These are phyloP conservation scores for Thraustochytrium sp. DNA, from an alignment of 352 stramenopile species.

Conservation along the genomic window DNA sequence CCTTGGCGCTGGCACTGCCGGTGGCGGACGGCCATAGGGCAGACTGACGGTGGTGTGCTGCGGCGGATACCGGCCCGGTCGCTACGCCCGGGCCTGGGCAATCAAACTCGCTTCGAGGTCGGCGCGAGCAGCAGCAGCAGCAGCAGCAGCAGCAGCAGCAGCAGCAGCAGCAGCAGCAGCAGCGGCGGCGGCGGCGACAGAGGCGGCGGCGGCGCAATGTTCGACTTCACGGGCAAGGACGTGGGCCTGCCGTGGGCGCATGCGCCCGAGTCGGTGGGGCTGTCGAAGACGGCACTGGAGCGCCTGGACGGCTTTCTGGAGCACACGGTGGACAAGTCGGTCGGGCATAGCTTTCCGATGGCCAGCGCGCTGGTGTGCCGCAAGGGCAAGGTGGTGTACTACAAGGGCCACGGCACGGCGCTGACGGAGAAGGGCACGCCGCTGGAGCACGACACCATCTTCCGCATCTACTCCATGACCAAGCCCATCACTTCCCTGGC, in stretches of 20 bases:
- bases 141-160: no score
- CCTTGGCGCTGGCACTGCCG: no score
- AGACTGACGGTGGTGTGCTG: no score
- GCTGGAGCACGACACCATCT: constrained; percentile 15
- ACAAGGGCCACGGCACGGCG: background rate
- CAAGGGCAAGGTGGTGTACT: constrained; percentile 24
- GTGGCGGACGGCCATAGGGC: no score
- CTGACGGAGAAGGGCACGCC: background rate
- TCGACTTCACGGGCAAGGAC: background rate
- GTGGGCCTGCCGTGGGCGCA: constrained; percentile 18
- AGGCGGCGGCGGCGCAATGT: no score
- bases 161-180: no score
- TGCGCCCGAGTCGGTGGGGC: background rate
- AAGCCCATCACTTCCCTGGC: constrained; percentile 39
- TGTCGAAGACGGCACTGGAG: background rate
- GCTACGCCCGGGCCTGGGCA: no score
- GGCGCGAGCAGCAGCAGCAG: no score
- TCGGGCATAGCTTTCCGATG: constrained; percentile 8
- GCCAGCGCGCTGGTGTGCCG: background rate
- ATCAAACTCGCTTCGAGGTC: no score
- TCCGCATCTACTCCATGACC: constrained; percentile 44
- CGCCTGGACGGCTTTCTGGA: background rate
- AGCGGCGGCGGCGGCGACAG: no score
- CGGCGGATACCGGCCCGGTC: no score
- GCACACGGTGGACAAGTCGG: background rate